These are phyloP conservation scores for Tremella mesenterica DNA, from an alignment of 768 basidiomycete genomes.

Conservation along the genomic window DNA sequence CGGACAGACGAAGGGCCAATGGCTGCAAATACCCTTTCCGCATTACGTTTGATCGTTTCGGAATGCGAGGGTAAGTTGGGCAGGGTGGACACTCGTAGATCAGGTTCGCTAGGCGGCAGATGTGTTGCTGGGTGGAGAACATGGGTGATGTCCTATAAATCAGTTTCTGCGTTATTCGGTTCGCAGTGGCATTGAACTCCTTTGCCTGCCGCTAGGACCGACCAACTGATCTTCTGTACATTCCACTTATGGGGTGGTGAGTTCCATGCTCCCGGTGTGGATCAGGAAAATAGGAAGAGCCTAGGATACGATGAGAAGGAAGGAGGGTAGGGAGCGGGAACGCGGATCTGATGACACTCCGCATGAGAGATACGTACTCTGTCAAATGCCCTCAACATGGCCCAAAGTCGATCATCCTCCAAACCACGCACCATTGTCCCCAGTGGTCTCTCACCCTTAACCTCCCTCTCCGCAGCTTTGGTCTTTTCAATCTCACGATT, in stretches of 20 bases:
- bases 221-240: not conserved
- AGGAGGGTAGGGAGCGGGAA: too few relatives aligned
- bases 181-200: not conserved
- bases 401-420: conserved; percentile 46
- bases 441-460: conserved; percentile 32
- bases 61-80: conserved; percentile 46
- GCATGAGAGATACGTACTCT: conserved; percentile 25
- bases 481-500: conserved; percentile 45
- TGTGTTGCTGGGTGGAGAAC: conserved; percentile 43
- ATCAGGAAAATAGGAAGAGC: too few relatives aligned
- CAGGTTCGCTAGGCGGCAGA: conserved; percentile 44
- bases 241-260: too few relatives aligned
- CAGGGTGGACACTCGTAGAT: conserved; percentile 45
- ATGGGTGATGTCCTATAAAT: conserved; percentile 42
- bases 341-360: too few relatives aligned
- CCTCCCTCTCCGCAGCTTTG: conserved; percentile 42
- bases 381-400: conserved; percentile 45
- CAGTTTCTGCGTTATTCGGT: conserved; percentile 34
- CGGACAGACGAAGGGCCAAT: conserved; percentile 42
- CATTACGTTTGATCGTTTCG: conserved; percentile 44
- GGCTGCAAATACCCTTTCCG: conserved; percentile 45
- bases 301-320: not conserved
- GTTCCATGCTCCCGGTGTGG: too few relatives aligned
- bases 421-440: conserved; percentile 45
- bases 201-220: too few relatives aligned